Conservation (phyloP, 768 basidiomycete genomes). For the Cubamyces sp. region DNA sequence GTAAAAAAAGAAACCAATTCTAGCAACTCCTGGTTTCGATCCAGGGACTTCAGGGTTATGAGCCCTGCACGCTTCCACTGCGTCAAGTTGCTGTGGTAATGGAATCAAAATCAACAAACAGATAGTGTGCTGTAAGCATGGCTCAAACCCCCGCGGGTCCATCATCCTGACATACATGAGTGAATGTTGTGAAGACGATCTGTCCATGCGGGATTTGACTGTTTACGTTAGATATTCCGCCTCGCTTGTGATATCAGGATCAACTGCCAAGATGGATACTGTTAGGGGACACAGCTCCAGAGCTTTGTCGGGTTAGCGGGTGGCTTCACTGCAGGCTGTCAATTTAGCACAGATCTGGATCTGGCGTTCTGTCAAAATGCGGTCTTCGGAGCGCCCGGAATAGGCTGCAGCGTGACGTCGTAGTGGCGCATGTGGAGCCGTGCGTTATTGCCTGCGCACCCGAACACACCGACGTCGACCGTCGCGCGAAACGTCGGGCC, state of each 20-base stretch:
- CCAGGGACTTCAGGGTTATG: conserved; percentile 69
- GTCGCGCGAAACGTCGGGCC: background rate
- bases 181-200: no score
- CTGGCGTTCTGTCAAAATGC: conserved; percentile 4
- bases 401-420: conserved; percentile 3
- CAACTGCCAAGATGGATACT: background rate
- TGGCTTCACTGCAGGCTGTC: no score
- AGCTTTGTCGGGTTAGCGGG: no score
- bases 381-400: background rate
- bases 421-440: conserved; percentile 14
- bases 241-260: no score
- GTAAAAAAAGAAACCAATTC: background rate
- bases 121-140: no score
- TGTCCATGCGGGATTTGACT: no score
- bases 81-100: conserved; percentile 52
- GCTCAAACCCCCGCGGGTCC: no score
- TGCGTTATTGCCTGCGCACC: background rate
- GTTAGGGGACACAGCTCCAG: no score
- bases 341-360: conserved; percentile 7
- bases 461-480: background rate
- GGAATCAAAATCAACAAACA: no score
- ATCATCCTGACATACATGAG: no score
- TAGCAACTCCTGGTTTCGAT: conserved; percentile 70
- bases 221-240: no score
- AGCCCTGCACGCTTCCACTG: conserved; percentile 62